Percentiles rank a stretch among this genome's conserved stretches.
Evolutionary conservation across 441 rosid species (phyloP).

Genomic region (Daphne laureola): DNA sequence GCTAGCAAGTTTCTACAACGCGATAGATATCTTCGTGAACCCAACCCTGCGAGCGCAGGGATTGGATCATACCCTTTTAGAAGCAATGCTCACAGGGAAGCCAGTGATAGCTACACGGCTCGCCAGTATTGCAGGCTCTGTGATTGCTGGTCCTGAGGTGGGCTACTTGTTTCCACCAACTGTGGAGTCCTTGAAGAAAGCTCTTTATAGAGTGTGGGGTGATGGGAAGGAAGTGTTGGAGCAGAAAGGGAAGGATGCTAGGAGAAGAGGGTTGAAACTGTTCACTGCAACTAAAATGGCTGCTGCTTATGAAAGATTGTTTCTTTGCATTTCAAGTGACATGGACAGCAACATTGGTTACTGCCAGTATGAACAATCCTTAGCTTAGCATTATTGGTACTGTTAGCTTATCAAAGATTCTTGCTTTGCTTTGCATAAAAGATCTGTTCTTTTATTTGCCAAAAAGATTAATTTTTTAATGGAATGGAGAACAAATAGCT

Average conservation of each 20-base stretch:
- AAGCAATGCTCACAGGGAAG: conserved; percentile 75
- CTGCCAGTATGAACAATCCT: conserved; percentile 23
- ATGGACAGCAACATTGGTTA: conserved; percentile 14
- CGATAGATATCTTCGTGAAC: conserved; percentile 74
- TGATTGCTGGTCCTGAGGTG: conserved; percentile 40
- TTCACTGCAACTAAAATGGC: conserved; percentile 85
- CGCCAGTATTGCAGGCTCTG: conserved; percentile 79
- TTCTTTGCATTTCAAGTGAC: conserved; percentile 59
- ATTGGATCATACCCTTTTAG: conserved; percentile 73
- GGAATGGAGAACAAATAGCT: too few relatives aligned
- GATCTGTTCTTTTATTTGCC: too few relatives aligned
- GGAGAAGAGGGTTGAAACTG: conserved; percentile 50
- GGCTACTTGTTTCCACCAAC: conserved; percentile 72
- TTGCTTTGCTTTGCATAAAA: background rate
- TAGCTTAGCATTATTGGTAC: background rate
- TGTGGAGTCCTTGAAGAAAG: conserved; percentile 48
- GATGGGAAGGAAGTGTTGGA: conserved; percentile 51
- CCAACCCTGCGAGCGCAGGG: conserved; percentile 88
- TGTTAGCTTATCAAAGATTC: too few relatives aligned
- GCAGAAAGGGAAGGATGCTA: conserved; percentile 60
- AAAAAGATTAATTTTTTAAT: too few relatives aligned
- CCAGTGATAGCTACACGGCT: conserved; percentile 73
- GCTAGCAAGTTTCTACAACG: conserved; percentile 66
- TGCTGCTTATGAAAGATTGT: conserved; percentile 72
- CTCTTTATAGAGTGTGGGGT: conserved; percentile 37